Evolutionary conservation across 2,329 filamentous ascomycete species (phyloP).

Genomic region (Ophiostoma tasmaniense): DNA sequence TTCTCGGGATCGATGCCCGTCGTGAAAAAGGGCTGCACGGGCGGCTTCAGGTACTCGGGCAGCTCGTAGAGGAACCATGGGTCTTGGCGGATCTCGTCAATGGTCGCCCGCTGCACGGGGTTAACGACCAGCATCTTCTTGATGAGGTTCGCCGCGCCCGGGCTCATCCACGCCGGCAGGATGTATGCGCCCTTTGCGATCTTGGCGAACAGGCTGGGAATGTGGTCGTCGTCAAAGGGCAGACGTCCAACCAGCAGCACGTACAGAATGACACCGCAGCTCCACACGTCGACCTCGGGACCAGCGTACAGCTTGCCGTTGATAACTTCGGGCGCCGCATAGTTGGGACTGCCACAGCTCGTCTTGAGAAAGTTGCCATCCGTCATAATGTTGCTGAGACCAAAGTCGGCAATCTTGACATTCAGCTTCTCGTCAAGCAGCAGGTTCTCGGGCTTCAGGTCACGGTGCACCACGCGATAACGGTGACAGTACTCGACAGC

Average conservation of each 20-base stretch:
- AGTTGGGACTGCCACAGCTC: constrained; percentile 96
- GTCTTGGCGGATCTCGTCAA: constrained; percentile 85
- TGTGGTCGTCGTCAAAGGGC: constrained; percentile 97
- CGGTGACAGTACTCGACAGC: constrained; percentile 98
- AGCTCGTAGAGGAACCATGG: constrained; percentile 89
- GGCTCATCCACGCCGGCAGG: constrained; percentile 82
- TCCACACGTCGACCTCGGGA: constrained; percentile 98
- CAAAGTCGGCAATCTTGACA: constrained; percentile 98
- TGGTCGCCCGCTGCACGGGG: constrained; percentile 86
- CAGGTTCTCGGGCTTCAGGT: constrained; percentile 94
- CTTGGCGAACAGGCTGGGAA: constrained; percentile 94
- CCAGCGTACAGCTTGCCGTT: constrained; percentile 96
- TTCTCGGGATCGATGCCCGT: constrained; percentile 91
- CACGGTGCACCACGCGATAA: constrained; percentile 97
- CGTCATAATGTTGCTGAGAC: constrained; percentile 98
- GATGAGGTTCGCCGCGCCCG: constrained; percentile 73
- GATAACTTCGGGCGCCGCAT: constrained; percentile 95
- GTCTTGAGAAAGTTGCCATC: constrained; percentile 99
- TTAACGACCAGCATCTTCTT: constrained; percentile 93
- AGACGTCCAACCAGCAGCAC: constrained; percentile 73
- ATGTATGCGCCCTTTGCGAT: constrained; percentile 91
- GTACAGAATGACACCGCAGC: constrained; percentile 84
- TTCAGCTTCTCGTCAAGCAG: constrained; percentile 92
- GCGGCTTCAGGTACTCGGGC: constrained; percentile 75
- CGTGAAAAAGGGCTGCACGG: constrained; percentile 84